These are phyloP conservation scores for Lyophyllum decastes DNA, from an alignment of 768 basidiomycete species.

Conservation along the genomic window DNA sequence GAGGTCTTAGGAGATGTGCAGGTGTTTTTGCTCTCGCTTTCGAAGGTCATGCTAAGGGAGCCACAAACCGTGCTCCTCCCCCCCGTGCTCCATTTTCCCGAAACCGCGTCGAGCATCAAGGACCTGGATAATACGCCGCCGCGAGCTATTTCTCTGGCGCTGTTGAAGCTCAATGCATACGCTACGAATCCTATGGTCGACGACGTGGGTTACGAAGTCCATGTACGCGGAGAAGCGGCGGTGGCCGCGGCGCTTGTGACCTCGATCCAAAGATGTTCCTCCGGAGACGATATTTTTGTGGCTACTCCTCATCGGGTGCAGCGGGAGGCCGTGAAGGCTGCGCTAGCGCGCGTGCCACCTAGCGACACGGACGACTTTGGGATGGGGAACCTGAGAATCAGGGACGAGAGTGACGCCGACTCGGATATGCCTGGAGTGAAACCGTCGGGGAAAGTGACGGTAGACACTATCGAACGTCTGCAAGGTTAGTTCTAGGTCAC, in stretches of 20 bases:
- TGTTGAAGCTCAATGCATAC: constrained; percentile 40
- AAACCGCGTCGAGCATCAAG: constrained; percentile 16
- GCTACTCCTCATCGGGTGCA: constrained; percentile 56
- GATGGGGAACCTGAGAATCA: constrained; percentile 10
- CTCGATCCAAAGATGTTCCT: constrained; percentile 37
- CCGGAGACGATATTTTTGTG: constrained; percentile 48
- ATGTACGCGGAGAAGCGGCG: constrained; percentile 49
- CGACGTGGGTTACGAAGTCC: constrained; percentile 44
- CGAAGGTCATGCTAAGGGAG: constrained; percentile 44
- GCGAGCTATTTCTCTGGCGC: constrained; percentile 45
- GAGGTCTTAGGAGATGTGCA: constrained; percentile 28
- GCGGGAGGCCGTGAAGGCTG: constrained; percentile 48
- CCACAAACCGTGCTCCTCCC: constrained; percentile 35
- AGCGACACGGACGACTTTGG: constrained; percentile 5
- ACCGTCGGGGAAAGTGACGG: constrained; percentile 33
- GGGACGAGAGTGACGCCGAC: constrained; percentile 11
- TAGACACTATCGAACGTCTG: constrained; percentile 52
- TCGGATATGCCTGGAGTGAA: neutral
- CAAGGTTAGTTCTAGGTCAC: constrained; percentile 37
- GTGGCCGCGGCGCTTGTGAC: constrained; percentile 44
- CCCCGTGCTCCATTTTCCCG: constrained; percentile 19
- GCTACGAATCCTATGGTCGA: constrained; percentile 23
- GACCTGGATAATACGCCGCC: constrained; percentile 12
- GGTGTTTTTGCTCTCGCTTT: constrained; percentile 41
- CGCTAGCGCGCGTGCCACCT: constrained; percentile 22